These are phyloP conservation scores for Diutina rugosa DNA, from an alignment of 1,139 yeast species.

Conservation along the genomic window DNA sequence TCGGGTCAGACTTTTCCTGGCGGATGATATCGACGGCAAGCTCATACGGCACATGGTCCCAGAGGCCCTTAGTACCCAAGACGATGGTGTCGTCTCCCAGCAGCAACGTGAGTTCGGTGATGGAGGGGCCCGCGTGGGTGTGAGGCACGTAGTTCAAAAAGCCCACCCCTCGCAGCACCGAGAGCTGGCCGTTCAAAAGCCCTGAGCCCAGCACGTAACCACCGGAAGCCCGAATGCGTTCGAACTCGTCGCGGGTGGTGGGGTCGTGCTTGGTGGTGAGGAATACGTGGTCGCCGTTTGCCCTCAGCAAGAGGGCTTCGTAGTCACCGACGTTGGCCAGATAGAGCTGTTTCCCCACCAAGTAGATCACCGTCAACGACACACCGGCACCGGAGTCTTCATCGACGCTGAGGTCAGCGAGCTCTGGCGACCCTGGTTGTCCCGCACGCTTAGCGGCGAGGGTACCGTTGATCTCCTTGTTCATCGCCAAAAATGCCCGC, in stretches of 20 bases:
- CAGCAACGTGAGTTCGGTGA: constrained; percentile 46
- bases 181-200: constrained; percentile 68
- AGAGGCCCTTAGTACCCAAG: constrained; percentile 72
- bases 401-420: constrained; percentile 8
- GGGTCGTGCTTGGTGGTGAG: constrained; percentile 81
- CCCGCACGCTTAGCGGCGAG: constrained; percentile 23
- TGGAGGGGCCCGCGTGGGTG: constrained; percentile 79
- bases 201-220: constrained; percentile 85
- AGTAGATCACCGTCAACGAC: constrained; percentile 68
- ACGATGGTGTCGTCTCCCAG: constrained; percentile 75
- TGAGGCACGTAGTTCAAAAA: constrained; percentile 80
- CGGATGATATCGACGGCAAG: constrained; percentile 86
- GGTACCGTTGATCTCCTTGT: constrained; percentile 55
- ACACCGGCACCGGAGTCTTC: constrained; percentile 81
- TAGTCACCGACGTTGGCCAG: constrained; percentile 90
- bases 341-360: constrained; percentile 57
- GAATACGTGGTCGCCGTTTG: constrained; percentile 66
- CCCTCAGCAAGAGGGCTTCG: constrained; percentile 65
- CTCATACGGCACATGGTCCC: constrained; percentile 78
- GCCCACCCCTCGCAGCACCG: constrained; percentile 86
- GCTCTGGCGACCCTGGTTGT: constrained; percentile 5
- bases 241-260: constrained; percentile 66
- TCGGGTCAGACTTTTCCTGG: constrained; percentile 71
- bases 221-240: constrained; percentile 80
- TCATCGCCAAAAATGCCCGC: constrained; percentile 65